Percentiles rank a stretch among this genome's conserved stretches.
These are phyloP conservation scores for Boletus rubroflammeus DNA, from an alignment of 768 basidiomycete genomes.

Conservation along the genomic window DNA sequence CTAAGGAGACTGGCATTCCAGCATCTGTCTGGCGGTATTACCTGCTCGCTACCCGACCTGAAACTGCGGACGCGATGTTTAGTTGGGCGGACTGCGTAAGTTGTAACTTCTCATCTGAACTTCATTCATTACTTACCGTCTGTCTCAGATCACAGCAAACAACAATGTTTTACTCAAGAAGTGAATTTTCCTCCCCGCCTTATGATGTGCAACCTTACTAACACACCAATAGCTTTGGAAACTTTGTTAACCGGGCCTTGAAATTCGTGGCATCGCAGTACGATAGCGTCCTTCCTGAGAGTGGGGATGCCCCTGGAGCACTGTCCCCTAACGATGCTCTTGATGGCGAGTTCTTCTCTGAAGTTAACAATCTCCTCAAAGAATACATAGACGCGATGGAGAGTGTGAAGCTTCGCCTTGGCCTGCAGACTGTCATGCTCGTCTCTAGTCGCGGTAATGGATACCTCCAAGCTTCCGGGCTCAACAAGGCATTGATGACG, in stretches of 20 bases:
- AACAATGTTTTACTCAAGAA: constrained; percentile 95
- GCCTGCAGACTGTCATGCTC: constrained; percentile 85
- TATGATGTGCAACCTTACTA: neutral
- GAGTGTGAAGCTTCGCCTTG: constrained; percentile 81
- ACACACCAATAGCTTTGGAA: constrained; percentile 68
- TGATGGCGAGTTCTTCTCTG: constrained; percentile 73
- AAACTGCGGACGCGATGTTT: constrained; percentile 93
- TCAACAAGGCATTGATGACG: constrained; percentile 85
- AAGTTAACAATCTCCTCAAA: constrained; percentile 73
- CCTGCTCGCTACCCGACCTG: constrained; percentile 86
- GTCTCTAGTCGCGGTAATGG: constrained; percentile 87
- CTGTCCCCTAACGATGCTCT: constrained; percentile 61
- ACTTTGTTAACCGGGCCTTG: constrained; percentile 92
- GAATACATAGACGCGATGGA: constrained; percentile 90
- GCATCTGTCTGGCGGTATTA: constrained; percentile 97
- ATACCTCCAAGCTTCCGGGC: constrained; percentile 89
- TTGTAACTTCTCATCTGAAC: neutral
- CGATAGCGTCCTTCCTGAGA: constrained; percentile 74
- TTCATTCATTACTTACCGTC: neutral
- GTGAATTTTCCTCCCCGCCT: constrained; percentile 37
- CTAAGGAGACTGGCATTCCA: constrained; percentile 90
- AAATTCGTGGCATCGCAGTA: constrained; percentile 92
- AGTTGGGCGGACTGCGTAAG: constrained; percentile 93
- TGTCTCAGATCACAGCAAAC: constrained; percentile 74
- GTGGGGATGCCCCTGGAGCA: constrained; percentile 64